These are phyloP conservation scores for Tuber melanosporum DNA, from an alignment of 495 filamentous ascomycete genomes.

Conservation along the genomic window DNA sequence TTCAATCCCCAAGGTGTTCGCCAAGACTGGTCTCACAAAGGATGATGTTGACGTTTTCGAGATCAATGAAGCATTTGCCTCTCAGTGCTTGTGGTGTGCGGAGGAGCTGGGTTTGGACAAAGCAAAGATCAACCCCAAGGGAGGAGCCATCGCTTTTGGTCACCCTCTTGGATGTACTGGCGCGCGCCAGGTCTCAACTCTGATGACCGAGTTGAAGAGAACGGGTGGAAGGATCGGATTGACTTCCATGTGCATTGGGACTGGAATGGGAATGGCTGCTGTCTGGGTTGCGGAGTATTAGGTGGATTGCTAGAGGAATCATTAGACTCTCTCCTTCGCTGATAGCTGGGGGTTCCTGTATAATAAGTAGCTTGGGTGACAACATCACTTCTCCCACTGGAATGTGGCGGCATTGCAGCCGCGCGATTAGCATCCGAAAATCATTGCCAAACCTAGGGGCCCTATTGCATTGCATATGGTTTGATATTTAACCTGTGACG, in stretches of 20 bases:
- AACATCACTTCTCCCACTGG: background rate
- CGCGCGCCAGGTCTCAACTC: conserved; percentile 82
- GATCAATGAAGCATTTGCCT: conserved; percentile 99
- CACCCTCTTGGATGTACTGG: conserved; percentile 95
- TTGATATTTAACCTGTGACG: background rate
- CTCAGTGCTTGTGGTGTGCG: conserved; percentile 88
- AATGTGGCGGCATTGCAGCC: background rate
- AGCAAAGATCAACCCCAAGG: conserved; percentile 92
- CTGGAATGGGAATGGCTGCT: conserved; percentile 95
- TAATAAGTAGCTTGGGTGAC: background rate
- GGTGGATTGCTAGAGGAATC: background rate
- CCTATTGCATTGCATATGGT: background rate
- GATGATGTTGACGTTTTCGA: conserved; percentile 95
- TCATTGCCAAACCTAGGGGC: background rate
- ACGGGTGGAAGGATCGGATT: conserved; percentile 77
- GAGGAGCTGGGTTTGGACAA: conserved; percentile 75
- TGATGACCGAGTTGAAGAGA: conserved; percentile 80
- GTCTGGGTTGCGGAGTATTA: conserved; percentile 81
- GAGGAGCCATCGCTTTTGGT: conserved; percentile 96
- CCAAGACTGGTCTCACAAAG: conserved; percentile 76
- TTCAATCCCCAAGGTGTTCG: conserved; percentile 84
- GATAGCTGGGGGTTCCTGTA: background rate
- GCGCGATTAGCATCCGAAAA: background rate
- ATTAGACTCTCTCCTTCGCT: background rate
- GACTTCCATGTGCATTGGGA: conserved; percentile 94